phyloP scores from a whole-genome alignment of 306 rosid genomes.

The Lathyrus oleraceus region DNA sequence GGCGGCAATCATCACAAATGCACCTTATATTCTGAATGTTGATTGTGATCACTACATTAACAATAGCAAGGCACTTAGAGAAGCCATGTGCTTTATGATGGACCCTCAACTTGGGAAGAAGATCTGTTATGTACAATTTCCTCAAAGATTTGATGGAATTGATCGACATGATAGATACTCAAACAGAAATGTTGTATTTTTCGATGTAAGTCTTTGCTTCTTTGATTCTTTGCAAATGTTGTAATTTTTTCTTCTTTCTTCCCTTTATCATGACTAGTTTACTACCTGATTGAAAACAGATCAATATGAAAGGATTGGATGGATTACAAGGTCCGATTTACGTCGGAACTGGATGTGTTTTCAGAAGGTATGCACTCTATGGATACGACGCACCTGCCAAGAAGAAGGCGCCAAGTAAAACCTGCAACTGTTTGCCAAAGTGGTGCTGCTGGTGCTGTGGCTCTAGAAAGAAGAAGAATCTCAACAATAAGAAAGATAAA shows the following conservation, averaged over 20 bases:
- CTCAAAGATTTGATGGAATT: constrained; percentile 97
- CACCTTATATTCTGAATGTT: constrained; percentile 87
- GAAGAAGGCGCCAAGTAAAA: constrained; percentile 85
- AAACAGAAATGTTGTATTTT: constrained; percentile 92
- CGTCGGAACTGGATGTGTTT: constrained; percentile 97
- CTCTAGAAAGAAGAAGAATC: constrained; percentile 65
- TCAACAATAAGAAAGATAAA: constrained; percentile 61
- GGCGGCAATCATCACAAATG: constrained; percentile 81
- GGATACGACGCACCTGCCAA: constrained; percentile 86
- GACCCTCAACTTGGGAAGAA: constrained; percentile 92
- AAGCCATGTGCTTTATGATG: constrained; percentile 99
- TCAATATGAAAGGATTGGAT: constrained; percentile 97
- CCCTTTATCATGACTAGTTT: constrained; percentile 24
- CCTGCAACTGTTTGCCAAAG: constrained; percentile 95
- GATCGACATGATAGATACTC: constrained; percentile 96
- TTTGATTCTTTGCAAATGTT: neutral
- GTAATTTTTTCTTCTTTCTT: constrained; percentile 7
- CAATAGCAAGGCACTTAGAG: constrained; percentile 95
- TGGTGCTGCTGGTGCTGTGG: constrained; percentile 72
- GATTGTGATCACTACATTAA: constrained; percentile 98
- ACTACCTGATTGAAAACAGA: constrained; percentile 53
- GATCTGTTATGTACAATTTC: constrained; percentile 94
- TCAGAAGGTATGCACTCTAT: constrained; percentile 86
- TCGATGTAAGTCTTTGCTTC: constrained; percentile 68
- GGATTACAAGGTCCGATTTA: constrained; percentile 97